Evolutionary conservation across 176 grass and related monocot genomes (phyloP).

Genomic region (Oryza rufipogon): DNA sequence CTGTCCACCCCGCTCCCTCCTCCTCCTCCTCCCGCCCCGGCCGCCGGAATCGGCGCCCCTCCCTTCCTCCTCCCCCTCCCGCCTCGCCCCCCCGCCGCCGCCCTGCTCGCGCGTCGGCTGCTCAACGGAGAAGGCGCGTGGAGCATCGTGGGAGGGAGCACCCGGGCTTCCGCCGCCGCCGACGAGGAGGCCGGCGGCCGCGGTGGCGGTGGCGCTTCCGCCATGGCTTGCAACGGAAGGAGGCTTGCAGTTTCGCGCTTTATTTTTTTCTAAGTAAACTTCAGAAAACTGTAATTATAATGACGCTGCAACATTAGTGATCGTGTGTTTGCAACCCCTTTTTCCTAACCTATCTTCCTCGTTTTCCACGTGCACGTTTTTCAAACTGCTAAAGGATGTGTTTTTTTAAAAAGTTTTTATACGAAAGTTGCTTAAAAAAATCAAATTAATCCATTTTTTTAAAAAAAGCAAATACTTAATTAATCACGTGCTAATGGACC

Average conservation of each 20-base stretch:
- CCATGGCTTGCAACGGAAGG: constrained; percentile 32
- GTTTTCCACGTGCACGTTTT: too few species aligned
- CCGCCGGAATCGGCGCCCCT: neutral
- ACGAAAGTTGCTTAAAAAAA: too few species aligned
- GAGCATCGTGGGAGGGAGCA: constrained; percentile 18
- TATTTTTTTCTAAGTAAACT: too few species aligned
- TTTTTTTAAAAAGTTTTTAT: too few species aligned
- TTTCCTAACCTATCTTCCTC: too few species aligned
- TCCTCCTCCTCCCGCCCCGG: neutral
- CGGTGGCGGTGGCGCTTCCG: neutral
- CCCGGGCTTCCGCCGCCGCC: neutral
- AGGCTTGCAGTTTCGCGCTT: neutral
- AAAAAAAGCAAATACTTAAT: too few species aligned
- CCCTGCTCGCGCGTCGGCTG: neutral
- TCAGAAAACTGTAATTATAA: too few species aligned
- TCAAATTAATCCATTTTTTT: too few species aligned
- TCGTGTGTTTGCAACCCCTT: too few species aligned
- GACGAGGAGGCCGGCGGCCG: neutral
- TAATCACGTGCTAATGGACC: too few species aligned
- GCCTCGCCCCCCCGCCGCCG: neutral
- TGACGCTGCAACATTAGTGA: too few species aligned
- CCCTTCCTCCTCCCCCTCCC: neutral
- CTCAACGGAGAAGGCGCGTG: neutral
- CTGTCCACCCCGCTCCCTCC: neutral
- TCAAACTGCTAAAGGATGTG: too few species aligned